These are phyloP conservation scores for Trichosporon asahii DNA, from an alignment of 1,284 basidiomycete species.

Conservation along the genomic window DNA sequence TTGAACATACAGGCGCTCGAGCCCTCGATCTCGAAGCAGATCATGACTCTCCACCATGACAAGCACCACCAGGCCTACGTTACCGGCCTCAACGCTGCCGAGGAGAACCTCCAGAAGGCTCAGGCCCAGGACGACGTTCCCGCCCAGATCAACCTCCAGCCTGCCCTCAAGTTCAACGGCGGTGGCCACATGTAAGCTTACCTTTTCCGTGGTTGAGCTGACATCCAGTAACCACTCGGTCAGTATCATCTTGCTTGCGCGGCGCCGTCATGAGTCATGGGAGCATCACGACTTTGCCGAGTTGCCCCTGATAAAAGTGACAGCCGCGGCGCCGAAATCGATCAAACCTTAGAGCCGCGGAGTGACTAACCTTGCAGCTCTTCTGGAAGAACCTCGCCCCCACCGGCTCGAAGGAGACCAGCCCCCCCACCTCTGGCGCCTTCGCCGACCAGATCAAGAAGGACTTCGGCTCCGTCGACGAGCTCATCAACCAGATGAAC, in stretches of 20 bases:
- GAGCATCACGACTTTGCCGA: too few species aligned
- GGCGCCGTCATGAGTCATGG: neutral
- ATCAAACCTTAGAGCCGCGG: neutral
- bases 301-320: too few species aligned
- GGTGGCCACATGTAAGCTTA: slow-evolving; percentile 61
- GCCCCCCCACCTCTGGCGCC: slow-evolving; percentile 63
- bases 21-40: slow-evolving; percentile 63
- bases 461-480: slow-evolving; percentile 78
- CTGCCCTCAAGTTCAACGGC: slow-evolving; percentile 86
- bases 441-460: slow-evolving; percentile 77
- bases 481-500: slow-evolving; percentile 75
- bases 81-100: slow-evolving; percentile 84
- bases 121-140: slow-evolving; percentile 61
- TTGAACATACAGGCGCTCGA: slow-evolving; percentile 53
- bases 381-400: slow-evolving; percentile 97
- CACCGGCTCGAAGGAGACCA: slow-evolving; percentile 60
- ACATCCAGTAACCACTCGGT: slow-evolving; percentile 46
- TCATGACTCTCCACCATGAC: slow-evolving; percentile 90
- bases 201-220: neutral
- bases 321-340: neutral
- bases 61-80: slow-evolving; percentile 96
- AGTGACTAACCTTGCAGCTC: slow-evolving; percentile 59
- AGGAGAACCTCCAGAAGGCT: slow-evolving; percentile 67
- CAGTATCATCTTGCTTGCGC: slow-evolving; percentile 14
- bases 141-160: slow-evolving; percentile 78